These are phyloP conservation scores for Amesomyces nigricolor DNA, from an alignment of 2,329 filamentous ascomycete species.

Conservation along the genomic window DNA sequence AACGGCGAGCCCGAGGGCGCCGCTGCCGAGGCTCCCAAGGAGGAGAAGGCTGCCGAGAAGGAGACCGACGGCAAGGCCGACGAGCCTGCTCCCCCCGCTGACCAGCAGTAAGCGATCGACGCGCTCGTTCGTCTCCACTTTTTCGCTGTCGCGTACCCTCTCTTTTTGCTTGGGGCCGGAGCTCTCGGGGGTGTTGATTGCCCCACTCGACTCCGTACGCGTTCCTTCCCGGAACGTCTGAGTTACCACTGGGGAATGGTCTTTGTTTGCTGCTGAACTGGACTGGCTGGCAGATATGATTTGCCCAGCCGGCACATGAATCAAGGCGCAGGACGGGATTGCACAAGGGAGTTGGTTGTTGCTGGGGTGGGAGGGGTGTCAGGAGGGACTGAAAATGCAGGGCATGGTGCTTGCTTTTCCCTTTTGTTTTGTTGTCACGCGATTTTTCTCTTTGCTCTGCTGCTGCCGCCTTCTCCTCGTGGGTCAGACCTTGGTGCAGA, in stretches of 20 bases:
- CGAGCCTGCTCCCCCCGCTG: conserved; percentile 47
- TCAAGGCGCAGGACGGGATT: conserved; percentile 32
- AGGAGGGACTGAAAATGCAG: conserved; percentile 35
- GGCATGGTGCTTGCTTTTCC: conserved; percentile 34
- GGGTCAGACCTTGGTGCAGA: neutral
- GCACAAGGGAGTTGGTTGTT: conserved; percentile 33
- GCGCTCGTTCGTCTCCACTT: neutral
- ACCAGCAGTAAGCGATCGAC: conserved; percentile 42
- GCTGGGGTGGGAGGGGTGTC: neutral
- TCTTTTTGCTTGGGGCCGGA: conserved; percentile 8
- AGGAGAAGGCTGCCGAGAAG: conserved; percentile 54
- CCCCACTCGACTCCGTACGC: conserved; percentile 1
- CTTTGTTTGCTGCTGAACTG: conserved; percentile 8
- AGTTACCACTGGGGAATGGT: conserved; percentile 8
- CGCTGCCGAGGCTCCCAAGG: conserved; percentile 45
- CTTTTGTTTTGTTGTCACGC: conserved; percentile 24
- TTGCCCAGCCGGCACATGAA: conserved; percentile 25
- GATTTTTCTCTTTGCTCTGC: neutral
- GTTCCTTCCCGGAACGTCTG: neutral
- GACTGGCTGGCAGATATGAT: conserved; percentile 23
- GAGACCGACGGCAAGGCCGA: conserved; percentile 41
- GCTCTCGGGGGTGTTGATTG: conserved; percentile 4
- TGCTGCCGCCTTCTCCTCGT: neutral
- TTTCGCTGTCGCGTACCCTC: conserved; percentile 14
- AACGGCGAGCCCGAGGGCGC: conserved; percentile 69